Conservation (phyloP, 345 rosid genomes). For the Rhizophora mangle region DNA sequence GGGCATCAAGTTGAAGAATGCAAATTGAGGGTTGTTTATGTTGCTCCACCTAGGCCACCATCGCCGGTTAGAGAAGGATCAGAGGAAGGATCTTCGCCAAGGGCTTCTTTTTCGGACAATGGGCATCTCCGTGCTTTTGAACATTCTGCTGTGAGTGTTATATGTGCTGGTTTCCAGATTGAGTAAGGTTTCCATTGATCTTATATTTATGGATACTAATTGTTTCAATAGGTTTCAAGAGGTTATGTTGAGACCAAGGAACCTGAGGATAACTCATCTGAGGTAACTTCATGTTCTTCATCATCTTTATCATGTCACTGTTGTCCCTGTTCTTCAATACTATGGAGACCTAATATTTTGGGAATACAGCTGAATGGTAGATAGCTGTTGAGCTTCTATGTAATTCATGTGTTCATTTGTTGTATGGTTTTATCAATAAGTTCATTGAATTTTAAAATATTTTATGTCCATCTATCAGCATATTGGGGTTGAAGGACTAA, state of each 20-base stretch:
- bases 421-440: background rate
- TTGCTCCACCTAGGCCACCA: constrained; percentile 66
- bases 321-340: background rate
- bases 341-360: background rate
- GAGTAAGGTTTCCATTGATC: background rate
- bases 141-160: constrained; percentile 47
- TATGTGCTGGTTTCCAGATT: constrained; percentile 6
- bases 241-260: constrained; percentile 41
- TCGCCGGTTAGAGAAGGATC: constrained; percentile 77
- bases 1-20: constrained; percentile 65
- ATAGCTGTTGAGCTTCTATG: background rate
- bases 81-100: constrained; percentile 81
- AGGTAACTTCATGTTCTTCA: constrained; percentile 38
- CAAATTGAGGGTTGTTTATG: constrained; percentile 75
- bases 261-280: constrained; percentile 46
- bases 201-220: constrained; percentile 12
- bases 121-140: constrained; percentile 47
- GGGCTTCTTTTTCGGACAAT: constrained; percentile 60
- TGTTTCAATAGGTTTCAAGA: constrained; percentile 45
- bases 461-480: no score
- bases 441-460: background rate
- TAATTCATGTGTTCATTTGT: background rate
- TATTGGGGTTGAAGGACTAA: no score
- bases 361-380: background rate
- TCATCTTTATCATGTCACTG: background rate